phyloP scores from a whole-genome alignment of 2,329 filamentous ascomycete genomes.

The Xylariales sp. region DNA sequence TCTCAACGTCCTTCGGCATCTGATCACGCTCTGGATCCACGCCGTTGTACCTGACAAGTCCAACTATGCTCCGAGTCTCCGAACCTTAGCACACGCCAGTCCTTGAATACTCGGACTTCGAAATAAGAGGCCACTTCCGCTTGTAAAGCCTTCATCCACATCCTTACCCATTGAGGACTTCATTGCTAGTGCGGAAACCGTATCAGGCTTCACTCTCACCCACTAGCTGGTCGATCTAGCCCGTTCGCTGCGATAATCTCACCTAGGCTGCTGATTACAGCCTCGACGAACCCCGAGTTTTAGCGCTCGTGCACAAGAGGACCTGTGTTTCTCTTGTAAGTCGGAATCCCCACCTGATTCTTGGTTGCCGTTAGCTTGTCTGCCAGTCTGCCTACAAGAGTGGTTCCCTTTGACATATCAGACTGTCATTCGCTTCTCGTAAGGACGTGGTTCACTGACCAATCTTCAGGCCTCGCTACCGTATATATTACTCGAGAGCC shows the following conservation, averaged over 20 bases:
- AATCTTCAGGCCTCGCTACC: conserved; percentile 3
- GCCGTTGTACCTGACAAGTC: conserved; percentile 16
- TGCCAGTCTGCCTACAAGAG: conserved; percentile 2
- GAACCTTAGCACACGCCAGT: conserved; percentile 28
- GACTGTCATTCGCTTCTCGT: conserved; percentile 8
- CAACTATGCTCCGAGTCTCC: conserved; percentile 26
- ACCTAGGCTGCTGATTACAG: conserved; percentile 17
- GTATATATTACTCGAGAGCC: conserved; percentile 10
- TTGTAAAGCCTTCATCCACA: conserved; percentile 16
- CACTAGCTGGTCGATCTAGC: conserved; percentile 20
- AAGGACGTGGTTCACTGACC: not conserved
- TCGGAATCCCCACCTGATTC: conserved; percentile 20
- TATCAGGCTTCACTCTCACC: conserved; percentile 16
- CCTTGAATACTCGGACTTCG: conserved; percentile 26
- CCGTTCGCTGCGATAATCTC: conserved; percentile 19
- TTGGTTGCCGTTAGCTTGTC: conserved; percentile 12
- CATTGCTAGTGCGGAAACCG: conserved; percentile 17
- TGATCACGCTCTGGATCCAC: conserved; percentile 15
- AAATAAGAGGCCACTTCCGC: conserved; percentile 22
- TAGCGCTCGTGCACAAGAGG: conserved; percentile 21
- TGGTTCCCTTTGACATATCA: conserved; percentile 11
- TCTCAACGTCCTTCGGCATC: conserved; percentile 18
- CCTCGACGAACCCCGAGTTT: conserved; percentile 15
- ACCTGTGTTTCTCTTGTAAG: conserved; percentile 20
- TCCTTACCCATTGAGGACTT: conserved; percentile 21